phyloP scores from a whole-genome alignment of 257 asterid species.

The Nicotiana undulata region DNA sequence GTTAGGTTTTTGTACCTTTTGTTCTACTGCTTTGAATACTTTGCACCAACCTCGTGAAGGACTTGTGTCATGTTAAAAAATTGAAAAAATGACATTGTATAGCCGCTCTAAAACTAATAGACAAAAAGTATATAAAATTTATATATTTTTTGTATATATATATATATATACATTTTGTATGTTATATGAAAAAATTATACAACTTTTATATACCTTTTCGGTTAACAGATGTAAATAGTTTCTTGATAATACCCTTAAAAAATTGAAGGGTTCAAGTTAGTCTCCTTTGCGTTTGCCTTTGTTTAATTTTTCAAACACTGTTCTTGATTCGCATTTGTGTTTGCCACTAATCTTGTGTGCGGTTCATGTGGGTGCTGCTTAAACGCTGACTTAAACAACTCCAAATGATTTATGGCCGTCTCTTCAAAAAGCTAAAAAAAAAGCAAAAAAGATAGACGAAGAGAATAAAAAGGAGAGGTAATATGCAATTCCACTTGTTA shows the following conservation, averaged over 20 bases:
- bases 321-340: neutral
- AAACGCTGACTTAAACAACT: neutral
- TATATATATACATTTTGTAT: too few species aligned
- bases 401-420: neutral
- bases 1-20: neutral
- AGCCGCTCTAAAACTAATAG: too few species aligned
- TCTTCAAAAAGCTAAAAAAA: neutral
- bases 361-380: neutral
- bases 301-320: neutral
- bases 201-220: too few species aligned
- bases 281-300: neutral
- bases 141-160: too few species aligned
- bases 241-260: too few species aligned
- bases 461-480: neutral
- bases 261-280: neutral
- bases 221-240: too few species aligned
- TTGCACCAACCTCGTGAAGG: neutral
- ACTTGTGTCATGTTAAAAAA: neutral
- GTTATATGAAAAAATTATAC: too few species aligned
- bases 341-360: neutral
- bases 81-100: too few species aligned
- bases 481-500: constrained; percentile 6
- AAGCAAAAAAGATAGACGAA: neutral
- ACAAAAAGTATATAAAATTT: too few species aligned
- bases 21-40: neutral